Percentiles rank a stretch among this genome's conserved stretches.
phyloP scores from a whole-genome alignment of 1,284 basidiomycete species.

The Stygiomarasmius scandens region DNA sequence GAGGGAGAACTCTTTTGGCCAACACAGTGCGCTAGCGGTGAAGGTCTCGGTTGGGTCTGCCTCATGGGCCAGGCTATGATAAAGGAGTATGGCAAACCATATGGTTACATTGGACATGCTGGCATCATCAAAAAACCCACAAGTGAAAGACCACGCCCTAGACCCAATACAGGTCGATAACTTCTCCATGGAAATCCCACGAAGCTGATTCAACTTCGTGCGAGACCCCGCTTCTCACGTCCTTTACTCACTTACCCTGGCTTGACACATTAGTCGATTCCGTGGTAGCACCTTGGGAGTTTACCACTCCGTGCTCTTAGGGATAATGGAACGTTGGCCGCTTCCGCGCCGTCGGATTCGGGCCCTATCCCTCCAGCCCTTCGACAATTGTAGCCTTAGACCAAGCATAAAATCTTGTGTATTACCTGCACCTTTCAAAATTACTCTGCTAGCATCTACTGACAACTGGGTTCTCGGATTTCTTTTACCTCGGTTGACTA shows the following conservation, averaged over 20 bases:
- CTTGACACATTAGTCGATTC: neutral
- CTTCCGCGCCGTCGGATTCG: neutral
- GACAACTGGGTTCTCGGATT: constrained; percentile 9
- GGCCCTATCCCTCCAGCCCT: neutral
- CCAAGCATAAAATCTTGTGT: constrained; percentile 2
- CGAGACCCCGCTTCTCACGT: neutral
- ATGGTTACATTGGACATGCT: constrained; percentile 68
- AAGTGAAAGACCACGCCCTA: constrained; percentile 31
- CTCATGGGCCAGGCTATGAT: constrained; percentile 81
- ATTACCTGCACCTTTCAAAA: neutral
- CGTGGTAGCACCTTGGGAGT: constrained; percentile 1
- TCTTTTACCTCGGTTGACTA: constrained; percentile 1
- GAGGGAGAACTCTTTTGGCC: constrained; percentile 83
- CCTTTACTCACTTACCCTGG: neutral
- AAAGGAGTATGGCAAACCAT: constrained; percentile 71
- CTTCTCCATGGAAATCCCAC: neutral
- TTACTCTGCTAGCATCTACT: constrained; percentile 15
- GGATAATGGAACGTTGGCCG: neutral
- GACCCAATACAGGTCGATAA: constrained; percentile 21
- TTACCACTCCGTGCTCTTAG: neutral
- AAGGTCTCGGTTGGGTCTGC: constrained; percentile 79
- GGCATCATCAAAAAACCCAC: constrained; percentile 71
- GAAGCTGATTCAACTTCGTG: neutral
- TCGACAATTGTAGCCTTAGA: constrained; percentile 14
- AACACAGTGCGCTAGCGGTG: constrained; percentile 64